Conservation (phyloP, 192 early-diverging fungal genomes). For the Dissophora ornata region DNA sequence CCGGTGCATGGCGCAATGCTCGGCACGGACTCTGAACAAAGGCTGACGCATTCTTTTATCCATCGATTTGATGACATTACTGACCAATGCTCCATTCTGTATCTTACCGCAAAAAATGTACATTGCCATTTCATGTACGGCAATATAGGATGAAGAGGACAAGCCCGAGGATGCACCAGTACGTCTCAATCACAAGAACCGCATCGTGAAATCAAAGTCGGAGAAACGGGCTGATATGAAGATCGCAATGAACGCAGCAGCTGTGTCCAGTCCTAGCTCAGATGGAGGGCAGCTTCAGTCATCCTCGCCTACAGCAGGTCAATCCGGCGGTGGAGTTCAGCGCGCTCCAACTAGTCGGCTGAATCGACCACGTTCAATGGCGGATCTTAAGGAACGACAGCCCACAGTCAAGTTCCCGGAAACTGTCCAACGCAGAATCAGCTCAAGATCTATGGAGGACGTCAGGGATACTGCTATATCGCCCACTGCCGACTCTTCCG, state of each 20-base stretch:
- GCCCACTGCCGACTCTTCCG: conserved; percentile 15
- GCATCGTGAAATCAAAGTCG: conserved; percentile 18
- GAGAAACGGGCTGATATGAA: conserved; percentile 10
- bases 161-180: conserved; percentile 16
- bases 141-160: conserved; percentile 19
- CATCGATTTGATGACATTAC: not conserved
- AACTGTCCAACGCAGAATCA: conserved; percentile 3
- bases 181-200: conserved; percentile 9
- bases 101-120: no score
- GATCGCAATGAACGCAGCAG: not conserved
- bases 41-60: not conserved
- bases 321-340: conserved; percentile 2
- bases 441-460: conserved; percentile 41
- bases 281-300: not conserved
- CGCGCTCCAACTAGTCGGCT: conserved; percentile 11
- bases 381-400: conserved; percentile 19
- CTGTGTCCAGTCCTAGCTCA: not conserved
- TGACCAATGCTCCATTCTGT: no score
- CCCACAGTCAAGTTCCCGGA: conserved; percentile 25
- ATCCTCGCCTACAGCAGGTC: conserved; percentile 1
- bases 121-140: not conserved
- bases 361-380: conserved; percentile 30
- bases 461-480: conserved; percentile 5
- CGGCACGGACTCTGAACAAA: no score
- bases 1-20: no score